Conservation (phyloP, 257 asterid genomes). For the Solanum infundibuliforme region DNA sequence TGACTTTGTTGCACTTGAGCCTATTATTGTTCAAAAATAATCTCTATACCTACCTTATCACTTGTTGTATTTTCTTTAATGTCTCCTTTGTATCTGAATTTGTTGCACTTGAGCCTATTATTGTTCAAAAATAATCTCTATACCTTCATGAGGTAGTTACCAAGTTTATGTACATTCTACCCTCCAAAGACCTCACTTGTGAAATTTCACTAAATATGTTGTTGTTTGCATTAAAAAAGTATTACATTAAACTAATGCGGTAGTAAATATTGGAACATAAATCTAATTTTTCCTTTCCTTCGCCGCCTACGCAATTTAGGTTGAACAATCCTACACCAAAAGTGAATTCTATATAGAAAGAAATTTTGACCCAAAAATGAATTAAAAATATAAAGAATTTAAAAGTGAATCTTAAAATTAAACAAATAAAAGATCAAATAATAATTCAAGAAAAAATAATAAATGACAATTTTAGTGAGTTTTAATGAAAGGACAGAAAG, state of each 20-base stretch:
- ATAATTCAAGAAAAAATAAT: neutral
- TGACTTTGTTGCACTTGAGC: neutral
- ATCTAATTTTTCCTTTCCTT: neutral
- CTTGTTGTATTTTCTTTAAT: too few relatives aligned
- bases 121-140: neutral
- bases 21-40: neutral
- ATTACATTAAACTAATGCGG: neutral
- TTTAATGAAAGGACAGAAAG: neutral
- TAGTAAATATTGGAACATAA: neutral
- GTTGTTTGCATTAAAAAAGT: neutral
- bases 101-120: neutral
- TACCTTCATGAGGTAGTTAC: neutral
- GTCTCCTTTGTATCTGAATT: neutral
- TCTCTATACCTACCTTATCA: too few relatives aligned
- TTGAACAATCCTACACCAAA: neutral
- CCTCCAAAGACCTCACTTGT: neutral
- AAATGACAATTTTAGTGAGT: neutral
- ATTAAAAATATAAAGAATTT: neutral
- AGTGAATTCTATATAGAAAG: neutral
- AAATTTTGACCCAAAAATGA: neutral
- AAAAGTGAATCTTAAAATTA: too few relatives aligned
- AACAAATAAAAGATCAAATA: neutral
- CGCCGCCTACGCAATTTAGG: neutral
- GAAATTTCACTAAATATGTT: neutral
- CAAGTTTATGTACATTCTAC: too few relatives aligned